These are phyloP conservation scores for Drechmeria coniospora DNA, from an alignment of 2,329 filamentous ascomycete genomes.

Conservation along the genomic window DNA sequence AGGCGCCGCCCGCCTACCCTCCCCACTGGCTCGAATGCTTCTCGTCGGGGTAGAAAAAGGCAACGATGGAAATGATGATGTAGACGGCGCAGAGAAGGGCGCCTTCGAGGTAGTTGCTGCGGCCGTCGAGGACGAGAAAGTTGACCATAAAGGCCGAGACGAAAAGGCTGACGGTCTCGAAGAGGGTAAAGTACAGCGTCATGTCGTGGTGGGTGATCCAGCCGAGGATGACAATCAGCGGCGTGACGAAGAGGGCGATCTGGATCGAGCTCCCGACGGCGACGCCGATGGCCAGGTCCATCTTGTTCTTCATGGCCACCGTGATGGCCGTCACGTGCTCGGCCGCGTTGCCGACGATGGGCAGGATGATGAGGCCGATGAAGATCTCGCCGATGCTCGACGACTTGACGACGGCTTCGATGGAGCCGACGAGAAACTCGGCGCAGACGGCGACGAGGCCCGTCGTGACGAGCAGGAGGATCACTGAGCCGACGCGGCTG, in stretches of 20 bases:
- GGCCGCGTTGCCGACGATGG: constrained; percentile 58
- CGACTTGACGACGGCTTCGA: constrained; percentile 43
- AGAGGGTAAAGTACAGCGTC: constrained; percentile 73
- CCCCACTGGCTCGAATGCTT: constrained; percentile 28
- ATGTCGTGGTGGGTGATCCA: constrained; percentile 55
- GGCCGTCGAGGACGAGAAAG: constrained; percentile 70
- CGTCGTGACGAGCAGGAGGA: constrained; percentile 49
- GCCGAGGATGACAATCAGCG: constrained; percentile 54
- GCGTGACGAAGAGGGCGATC: constrained; percentile 57
- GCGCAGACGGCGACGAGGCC: constrained; percentile 52
- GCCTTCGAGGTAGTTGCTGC: constrained; percentile 78
- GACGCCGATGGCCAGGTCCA: constrained; percentile 60
- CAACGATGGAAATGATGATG: constrained; percentile 50
- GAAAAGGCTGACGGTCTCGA: constrained; percentile 79
- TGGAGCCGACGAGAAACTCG: constrained; percentile 54
- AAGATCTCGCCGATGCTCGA: constrained; percentile 48
- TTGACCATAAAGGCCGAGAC: constrained; percentile 76
- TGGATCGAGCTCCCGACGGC: constrained; percentile 58
- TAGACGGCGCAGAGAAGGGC: constrained; percentile 52
- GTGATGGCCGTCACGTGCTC: constrained; percentile 59
- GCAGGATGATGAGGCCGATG: constrained; percentile 56
- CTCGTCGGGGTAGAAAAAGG: constrained; percentile 48
- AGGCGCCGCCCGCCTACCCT: constrained; percentile 1
- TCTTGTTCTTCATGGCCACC: constrained; percentile 60
- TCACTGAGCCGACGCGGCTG: constrained; percentile 38